These are phyloP conservation scores for Aspergillus sp. DNA, from an alignment of 2,329 filamentous ascomycete genomes.

Conservation along the genomic window DNA sequence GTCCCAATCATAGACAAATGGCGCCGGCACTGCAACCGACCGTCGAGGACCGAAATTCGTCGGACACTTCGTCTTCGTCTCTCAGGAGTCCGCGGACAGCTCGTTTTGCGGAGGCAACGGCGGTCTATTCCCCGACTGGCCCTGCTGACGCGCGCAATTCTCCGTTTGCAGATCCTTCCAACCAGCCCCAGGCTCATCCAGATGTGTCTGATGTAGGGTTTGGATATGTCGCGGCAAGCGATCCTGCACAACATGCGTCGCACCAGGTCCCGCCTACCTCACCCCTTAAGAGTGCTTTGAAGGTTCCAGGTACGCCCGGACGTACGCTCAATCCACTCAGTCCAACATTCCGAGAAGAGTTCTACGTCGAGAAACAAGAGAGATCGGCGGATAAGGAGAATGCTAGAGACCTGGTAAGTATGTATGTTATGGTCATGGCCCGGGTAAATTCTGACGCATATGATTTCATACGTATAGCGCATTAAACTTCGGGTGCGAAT, in stretches of 20 bases:
- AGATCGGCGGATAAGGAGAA: conserved; percentile 80
- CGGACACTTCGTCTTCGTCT: conserved; percentile 34
- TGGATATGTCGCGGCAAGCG: conserved; percentile 73
- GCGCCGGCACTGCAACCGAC: conserved; percentile 27
- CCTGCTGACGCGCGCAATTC: conserved; percentile 42
- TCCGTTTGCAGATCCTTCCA: conserved; percentile 54
- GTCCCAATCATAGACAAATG: conserved; percentile 32
- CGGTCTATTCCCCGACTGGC: conserved; percentile 62
- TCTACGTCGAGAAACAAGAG: conserved; percentile 82
- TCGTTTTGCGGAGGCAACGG: conserved; percentile 65
- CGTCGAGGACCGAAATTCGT: conserved; percentile 26
- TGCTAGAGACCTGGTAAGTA: conserved; percentile 78
- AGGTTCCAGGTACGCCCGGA: conserved; percentile 77
- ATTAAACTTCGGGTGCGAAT: conserved; percentile 87
- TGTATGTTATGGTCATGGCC: background rate
- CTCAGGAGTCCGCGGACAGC: conserved; percentile 57
- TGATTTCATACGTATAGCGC: conserved; percentile 60
- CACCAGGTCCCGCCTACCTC: conserved; percentile 68
- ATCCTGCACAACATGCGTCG: conserved; percentile 47
- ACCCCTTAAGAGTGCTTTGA: conserved; percentile 87
- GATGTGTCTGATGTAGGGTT: conserved; percentile 83
- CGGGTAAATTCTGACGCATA: conserved; percentile 35
- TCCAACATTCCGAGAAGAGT: conserved; percentile 88
- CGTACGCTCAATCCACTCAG: conserved; percentile 78
- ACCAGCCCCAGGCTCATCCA: conserved; percentile 51